Evolutionary conservation across 768 basidiomycete species (phyloP), one percentile per base, ranked within the genome.

Genomic region (Tephrocybe sp.): DNA sequence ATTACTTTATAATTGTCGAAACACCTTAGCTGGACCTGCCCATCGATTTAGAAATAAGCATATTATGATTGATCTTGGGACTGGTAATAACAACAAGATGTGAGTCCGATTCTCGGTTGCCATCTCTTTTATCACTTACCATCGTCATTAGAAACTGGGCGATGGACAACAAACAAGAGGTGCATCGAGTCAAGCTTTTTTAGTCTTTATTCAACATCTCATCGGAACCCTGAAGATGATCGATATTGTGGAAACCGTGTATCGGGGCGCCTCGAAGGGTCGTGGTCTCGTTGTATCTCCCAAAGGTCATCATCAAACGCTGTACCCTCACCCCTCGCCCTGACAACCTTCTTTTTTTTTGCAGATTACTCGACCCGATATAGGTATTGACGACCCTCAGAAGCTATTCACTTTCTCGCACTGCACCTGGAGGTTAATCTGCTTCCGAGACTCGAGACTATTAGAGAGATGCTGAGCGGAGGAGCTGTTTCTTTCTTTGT

Each of bases 21-120:
- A n/a, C 6, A 16, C 9, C 51, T 25, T 16, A 27, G 19, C 54
- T 53, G 22, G 51, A 46, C 18, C 42, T 44, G n/a, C 9, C 16
- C 34, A 47, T 39, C 60, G 24, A 25, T 32, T 43, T 60, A 96
- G 95, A 35, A 96, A 96, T 69, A 97, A 98, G 66, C 97, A 98
- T 65, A 98, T 98, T 72, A 98, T 98, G 96, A 98, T 99, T 63
- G 97, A 98, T 82, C 72, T 98, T 57, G 95, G 94, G n/a, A 98
- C 95, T 42, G 95, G 95, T 76, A 97, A 98, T 70, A 98, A 98
- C 72, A 98, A 98, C 72, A 98, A 98, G 75, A 97, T 97, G 94
- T 95, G 50, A 56, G 92, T 76, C 45, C n/a, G n/a, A 24, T n/a
- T 24, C 18, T 11, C 47, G 24, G 30, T 38, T 0, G 25, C 19